These are phyloP conservation scores for Mycogone perniciosa DNA, from an alignment of 2,329 filamentous ascomycete species.

Conservation along the genomic window DNA sequence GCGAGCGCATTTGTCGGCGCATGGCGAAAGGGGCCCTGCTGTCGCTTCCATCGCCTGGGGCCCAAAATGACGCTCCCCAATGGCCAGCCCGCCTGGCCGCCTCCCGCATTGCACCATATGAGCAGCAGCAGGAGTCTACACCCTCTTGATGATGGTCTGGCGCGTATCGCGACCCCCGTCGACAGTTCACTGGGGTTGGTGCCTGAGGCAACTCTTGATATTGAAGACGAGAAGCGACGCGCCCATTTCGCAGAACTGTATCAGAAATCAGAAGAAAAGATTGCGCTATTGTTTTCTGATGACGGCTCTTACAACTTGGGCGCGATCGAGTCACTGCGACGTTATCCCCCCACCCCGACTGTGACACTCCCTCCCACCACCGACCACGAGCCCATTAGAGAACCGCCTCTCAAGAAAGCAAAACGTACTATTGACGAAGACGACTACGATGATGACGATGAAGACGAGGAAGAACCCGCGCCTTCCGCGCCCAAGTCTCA, in stretches of 20 bases:
- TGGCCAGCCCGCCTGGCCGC: constrained; percentile 59
- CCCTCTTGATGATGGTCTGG: constrained; percentile 54
- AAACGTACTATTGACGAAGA: constrained; percentile 77
- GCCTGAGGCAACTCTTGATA: constrained; percentile 56
- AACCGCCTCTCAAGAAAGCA: constrained; percentile 65
- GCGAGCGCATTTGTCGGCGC: constrained; percentile 47
- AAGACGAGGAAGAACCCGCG: constrained; percentile 57
- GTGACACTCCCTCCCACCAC: constrained; percentile 48
- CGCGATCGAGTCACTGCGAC: constrained; percentile 49
- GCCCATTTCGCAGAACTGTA: constrained; percentile 72
- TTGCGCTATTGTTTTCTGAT: constrained; percentile 65
- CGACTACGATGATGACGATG: constrained; percentile 80
- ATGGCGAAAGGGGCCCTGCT: constrained; percentile 48
- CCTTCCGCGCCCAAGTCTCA: constrained; percentile 45
- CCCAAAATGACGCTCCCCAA: constrained; percentile 61
- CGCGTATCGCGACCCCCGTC: constrained; percentile 45
- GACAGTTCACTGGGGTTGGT: constrained; percentile 45
- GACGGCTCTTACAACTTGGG: constrained; percentile 47
- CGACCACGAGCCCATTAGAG: constrained; percentile 52
- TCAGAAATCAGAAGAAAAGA: constrained; percentile 67
- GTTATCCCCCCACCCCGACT: constrained; percentile 31
- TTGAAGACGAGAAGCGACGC: constrained; percentile 64
- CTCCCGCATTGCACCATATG: constrained; percentile 45
- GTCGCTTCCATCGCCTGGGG: constrained; percentile 44
- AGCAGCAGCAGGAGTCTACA: constrained; percentile 46